Evolutionary conservation across 306 rosid genomes (phyloP), one percentile per base, ranked within the genome.

Genomic region (Datisca glomerata): DNA sequence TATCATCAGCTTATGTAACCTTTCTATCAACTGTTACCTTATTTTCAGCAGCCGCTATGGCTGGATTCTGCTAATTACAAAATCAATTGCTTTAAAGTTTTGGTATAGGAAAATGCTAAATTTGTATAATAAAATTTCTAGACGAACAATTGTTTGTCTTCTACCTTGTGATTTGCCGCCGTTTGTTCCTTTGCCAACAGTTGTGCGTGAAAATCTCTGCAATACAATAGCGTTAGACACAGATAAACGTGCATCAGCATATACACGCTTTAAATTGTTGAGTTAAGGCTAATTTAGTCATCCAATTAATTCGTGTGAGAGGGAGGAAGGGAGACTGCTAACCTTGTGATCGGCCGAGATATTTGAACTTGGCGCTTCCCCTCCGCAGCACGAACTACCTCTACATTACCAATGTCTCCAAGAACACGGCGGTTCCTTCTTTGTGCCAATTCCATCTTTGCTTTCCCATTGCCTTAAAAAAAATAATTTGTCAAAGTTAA

Each of bases 351-450:
- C 73, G 53, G 77, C 51, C 72, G 75, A 33, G 73, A 8, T 3
- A 25, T 41, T 41, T 56, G 45, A 23, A 57, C 49, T 15, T 28
- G 54, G 31, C 12, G 62, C 34, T 72, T 66, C 40, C 73, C 77
- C 35, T 61, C 65, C 19, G 38, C 53, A 39, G 65, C 72, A 27
- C 55, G 68, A 40, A 49, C 53, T 11, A 53, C 55, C 19, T 69
- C 93, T 32, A 74, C 53, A 67, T 85, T 85, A 12, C 93, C 89
- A 43, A 85, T 85, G 46, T 85, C 96, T 59, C 67, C 45, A 5
- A 85, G 89, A 6, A 59, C 89, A 21, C 81, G 55, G 54, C 96
- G 70, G 4, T 59, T 78, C 53, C 80, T 72, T 49, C 78, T 81
- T 47, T 74, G 85, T 11, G 5, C 75, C 0, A 51, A 71, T 19